Percentiles rank a stretch among this genome's conserved stretches.
Evolutionary conservation across 2,329 filamentous ascomycete species (phyloP).

Genomic region (Cladosporium sphaerospermum): DNA sequence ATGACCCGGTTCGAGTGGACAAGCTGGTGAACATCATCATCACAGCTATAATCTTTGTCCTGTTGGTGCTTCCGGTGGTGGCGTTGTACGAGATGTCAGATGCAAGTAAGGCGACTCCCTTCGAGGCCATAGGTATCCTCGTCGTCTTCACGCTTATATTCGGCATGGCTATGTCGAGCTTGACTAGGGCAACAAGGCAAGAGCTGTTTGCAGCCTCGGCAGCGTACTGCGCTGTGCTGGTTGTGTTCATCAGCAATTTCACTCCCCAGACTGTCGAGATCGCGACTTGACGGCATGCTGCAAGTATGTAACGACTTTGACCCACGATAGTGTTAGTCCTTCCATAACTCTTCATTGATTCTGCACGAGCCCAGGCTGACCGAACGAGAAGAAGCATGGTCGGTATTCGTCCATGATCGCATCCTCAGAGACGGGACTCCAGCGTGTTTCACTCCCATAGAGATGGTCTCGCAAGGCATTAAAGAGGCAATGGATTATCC

Average conservation of each 20-base stretch:
- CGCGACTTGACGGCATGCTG: neutral
- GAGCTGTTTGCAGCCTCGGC: conserved; percentile 24
- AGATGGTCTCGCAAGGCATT: no score
- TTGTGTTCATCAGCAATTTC: conserved; percentile 25
- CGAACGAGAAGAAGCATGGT: no score
- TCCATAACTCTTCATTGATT: no score
- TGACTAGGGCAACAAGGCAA: conserved; percentile 21
- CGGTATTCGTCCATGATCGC: no score
- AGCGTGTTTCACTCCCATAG: no score
- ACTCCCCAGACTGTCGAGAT: conserved; percentile 8
- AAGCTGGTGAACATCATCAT: conserved; percentile 37
- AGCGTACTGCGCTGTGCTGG: conserved; percentile 22
- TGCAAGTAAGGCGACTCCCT: conserved; percentile 25
- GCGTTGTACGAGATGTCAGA: conserved; percentile 35
- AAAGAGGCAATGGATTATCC: no score
- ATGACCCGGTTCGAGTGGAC: conserved; percentile 34
- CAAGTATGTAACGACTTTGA: no score
- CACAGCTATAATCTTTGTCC: conserved; percentile 37
- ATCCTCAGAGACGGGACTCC: no score
- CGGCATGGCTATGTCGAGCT: conserved; percentile 18
- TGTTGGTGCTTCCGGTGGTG: conserved; percentile 37
- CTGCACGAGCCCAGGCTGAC: no score
- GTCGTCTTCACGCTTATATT: conserved; percentile 36
- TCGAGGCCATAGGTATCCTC: conserved; percentile 37
- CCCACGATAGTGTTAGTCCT: no score